Conservation (phyloP, 495 filamentous ascomycete species). For the Podospora pseudoanserina region DNA sequence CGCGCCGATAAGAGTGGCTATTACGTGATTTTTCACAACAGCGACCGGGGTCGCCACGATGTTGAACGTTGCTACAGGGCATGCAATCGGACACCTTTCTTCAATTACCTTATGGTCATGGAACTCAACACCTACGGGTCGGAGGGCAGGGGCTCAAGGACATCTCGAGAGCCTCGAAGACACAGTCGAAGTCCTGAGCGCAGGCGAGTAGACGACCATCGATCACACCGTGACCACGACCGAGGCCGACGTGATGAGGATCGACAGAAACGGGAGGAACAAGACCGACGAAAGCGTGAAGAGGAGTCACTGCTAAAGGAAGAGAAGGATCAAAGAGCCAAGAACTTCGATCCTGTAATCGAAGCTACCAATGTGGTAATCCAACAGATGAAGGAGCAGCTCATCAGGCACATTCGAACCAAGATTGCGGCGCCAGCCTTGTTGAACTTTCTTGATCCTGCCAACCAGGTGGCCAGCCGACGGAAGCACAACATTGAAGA, state of each 20-base stretch:
- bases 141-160: slow-evolving; percentile 58
- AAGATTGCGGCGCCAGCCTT: slow-evolving; percentile 78
- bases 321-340: slow-evolving; percentile 78
- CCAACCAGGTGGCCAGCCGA: slow-evolving; percentile 68
- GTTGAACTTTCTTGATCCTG: slow-evolving; percentile 79
- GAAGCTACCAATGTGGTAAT: slow-evolving; percentile 74
- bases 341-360: slow-evolving; percentile 78
- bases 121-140: slow-evolving; percentile 67
- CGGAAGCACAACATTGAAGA: slow-evolving; percentile 73
- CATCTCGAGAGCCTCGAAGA: slow-evolving; percentile 25
- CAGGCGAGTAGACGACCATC: slow-evolving; percentile 43
- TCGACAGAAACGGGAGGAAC: slow-evolving; percentile 41
- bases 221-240: slow-evolving; percentile 45
- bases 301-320: slow-evolving; percentile 76
- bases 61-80: slow-evolving; percentile 69
- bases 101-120: slow-evolving; percentile 94
- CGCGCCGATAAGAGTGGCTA: slow-evolving; percentile 81
- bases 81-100: slow-evolving; percentile 72
- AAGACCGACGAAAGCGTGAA: slow-evolving; percentile 47
- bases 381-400: slow-evolving; percentile 75
- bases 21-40: slow-evolving; percentile 83
- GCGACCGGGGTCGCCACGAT: slow-evolving; percentile 69
- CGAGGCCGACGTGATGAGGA: slow-evolving; percentile 58
- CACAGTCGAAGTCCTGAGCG: slow-evolving; percentile 33
- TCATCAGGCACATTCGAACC: slow-evolving; percentile 80